Conservation (phyloP, 306 rosid genomes). For the Albizia julibrissin region DNA sequence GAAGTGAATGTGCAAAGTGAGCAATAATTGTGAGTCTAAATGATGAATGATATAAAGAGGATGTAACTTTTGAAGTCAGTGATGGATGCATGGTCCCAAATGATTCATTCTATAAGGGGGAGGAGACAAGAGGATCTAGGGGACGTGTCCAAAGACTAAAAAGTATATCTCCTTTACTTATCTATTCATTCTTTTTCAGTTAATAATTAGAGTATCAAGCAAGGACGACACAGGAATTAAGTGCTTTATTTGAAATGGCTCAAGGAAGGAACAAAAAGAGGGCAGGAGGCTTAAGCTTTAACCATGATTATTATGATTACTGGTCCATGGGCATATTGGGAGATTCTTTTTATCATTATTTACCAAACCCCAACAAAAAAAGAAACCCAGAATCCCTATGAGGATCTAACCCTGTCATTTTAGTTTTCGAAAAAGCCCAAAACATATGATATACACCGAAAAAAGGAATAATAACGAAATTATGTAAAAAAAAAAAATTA, state of each 20-base stretch:
- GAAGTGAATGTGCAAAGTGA: slow-evolving; percentile 7
- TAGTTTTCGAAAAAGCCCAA: not conserved
- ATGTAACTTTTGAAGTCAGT: slow-evolving; percentile 29
- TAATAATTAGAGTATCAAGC: slow-evolving; percentile 32
- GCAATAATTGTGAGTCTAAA: slow-evolving; percentile 23
- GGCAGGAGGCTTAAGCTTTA: slow-evolving; percentile 19
- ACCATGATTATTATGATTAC: slow-evolving; percentile 24
- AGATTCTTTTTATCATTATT: slow-evolving; percentile 42
- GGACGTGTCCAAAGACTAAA: slow-evolving; percentile 33
- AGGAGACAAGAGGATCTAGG: slow-evolving; percentile 48
- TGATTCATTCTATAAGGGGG: slow-evolving; percentile 9
- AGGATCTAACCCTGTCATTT: slow-evolving; percentile 26
- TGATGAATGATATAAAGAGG: slow-evolving; percentile 5
- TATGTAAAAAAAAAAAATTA: not conserved
- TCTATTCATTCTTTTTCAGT: slow-evolving; percentile 28
- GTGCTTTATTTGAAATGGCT: slow-evolving; percentile 20
- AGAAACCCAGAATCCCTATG: slow-evolving; percentile 19
- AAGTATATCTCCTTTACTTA: slow-evolving; percentile 32
- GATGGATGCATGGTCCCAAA: slow-evolving; percentile 35
- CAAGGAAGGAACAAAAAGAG: not conserved
- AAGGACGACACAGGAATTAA: slow-evolving; percentile 1
- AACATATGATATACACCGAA: not conserved
- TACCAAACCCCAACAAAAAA: slow-evolving; percentile 37
- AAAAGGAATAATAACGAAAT: slow-evolving; percentile 10
- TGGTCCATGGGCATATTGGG: slow-evolving; percentile 33